phyloP scores from a whole-genome alignment of 78 protist species.

The Protostelium mycophagum region DNA sequence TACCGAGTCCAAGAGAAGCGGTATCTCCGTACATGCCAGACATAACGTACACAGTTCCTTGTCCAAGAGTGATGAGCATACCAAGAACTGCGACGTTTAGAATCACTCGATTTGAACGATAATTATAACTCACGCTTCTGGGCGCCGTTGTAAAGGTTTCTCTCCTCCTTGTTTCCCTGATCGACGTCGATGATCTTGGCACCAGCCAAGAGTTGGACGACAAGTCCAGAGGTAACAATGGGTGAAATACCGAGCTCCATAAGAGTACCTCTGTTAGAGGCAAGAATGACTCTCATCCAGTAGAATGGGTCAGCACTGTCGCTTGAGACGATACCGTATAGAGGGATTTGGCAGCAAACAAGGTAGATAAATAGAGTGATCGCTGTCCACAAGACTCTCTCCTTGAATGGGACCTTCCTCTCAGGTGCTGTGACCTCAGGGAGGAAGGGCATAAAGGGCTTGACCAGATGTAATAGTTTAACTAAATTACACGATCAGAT shows the following conservation, averaged over 20 bases:
- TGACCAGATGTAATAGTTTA: conserved; percentile 72
- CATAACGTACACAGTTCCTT: conserved; percentile 94
- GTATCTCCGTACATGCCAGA: conserved; percentile 96
- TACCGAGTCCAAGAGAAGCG: conserved; percentile 84
- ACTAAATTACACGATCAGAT: neutral
- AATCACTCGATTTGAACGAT: conserved; percentile 1
- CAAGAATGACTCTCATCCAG: conserved; percentile 98
- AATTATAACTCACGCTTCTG: conserved; percentile 83
- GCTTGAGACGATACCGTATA: conserved; percentile 89
- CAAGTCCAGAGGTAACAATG: conserved; percentile 94
- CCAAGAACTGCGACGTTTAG: conserved; percentile 78
- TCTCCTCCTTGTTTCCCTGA: conserved; percentile 82
- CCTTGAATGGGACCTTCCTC: conserved; percentile 79
- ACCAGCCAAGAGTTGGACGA: conserved; percentile 97
- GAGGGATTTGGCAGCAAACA: conserved; percentile 97
- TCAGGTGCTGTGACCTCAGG: conserved; percentile 97
- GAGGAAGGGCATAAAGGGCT: conserved; percentile 92
- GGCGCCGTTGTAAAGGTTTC: conserved; percentile 90
- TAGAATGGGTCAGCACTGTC: conserved; percentile 96
- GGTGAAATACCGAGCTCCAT: conserved; percentile 99
- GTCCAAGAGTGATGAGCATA: conserved; percentile 91
- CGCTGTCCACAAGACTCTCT: conserved; percentile 94
- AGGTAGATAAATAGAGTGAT: conserved; percentile 95
- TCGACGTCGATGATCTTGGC: conserved; percentile 97
- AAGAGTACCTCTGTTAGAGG: conserved; percentile 99